Evolutionary conservation across 208 protist species (phyloP).

Genomic region (Blastocrithidia nonstop): DNA sequence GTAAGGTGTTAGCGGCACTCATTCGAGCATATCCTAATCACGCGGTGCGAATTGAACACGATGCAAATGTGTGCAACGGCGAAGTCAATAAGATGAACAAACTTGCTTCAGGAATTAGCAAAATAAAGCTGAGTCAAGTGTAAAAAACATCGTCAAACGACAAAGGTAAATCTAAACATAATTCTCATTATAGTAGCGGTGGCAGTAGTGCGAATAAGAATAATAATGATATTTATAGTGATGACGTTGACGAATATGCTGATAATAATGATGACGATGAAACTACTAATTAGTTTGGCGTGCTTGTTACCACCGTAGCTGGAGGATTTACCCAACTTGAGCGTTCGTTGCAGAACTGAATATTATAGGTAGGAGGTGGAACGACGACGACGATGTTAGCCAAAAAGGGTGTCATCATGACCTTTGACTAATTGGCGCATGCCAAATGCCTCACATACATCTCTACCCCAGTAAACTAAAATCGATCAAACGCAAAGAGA

Average conservation of each 20-base stretch:
- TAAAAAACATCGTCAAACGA: no score
- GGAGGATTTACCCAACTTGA: slow-evolving; percentile 56
- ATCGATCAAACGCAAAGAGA: not conserved
- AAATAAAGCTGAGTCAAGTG: no score
- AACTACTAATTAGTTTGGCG: slow-evolving; percentile 9
- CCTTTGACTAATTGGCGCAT: slow-evolving; percentile 68
- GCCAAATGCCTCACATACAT: slow-evolving; percentile 29
- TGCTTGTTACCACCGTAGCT: slow-evolving; percentile 54
- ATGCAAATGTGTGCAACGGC: no score
- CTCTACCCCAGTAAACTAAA: slow-evolving; percentile 13
- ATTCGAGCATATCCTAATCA: slow-evolving; percentile 44
- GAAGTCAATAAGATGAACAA: no score
- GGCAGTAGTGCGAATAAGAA: no score
- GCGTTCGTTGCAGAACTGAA: slow-evolving; percentile 47
- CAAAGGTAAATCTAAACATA: no score
- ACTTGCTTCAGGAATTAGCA: no score
- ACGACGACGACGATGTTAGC: slow-evolving; percentile 61
- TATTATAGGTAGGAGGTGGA: slow-evolving; percentile 61
- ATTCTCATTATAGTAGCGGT: no score
- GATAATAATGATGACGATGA: no score
- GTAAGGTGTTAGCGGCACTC: slow-evolving; percentile 43
- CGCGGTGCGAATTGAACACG: slow-evolving; percentile 13
- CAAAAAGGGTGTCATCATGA: slow-evolving; percentile 74
- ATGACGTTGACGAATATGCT: slow-evolving; percentile 8
- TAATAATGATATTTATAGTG: no score